Base-by-base conservation (phyloP, 2,329 filamentous ascomycete genomes). In the Penicillium sclerotigenum region DNA sequence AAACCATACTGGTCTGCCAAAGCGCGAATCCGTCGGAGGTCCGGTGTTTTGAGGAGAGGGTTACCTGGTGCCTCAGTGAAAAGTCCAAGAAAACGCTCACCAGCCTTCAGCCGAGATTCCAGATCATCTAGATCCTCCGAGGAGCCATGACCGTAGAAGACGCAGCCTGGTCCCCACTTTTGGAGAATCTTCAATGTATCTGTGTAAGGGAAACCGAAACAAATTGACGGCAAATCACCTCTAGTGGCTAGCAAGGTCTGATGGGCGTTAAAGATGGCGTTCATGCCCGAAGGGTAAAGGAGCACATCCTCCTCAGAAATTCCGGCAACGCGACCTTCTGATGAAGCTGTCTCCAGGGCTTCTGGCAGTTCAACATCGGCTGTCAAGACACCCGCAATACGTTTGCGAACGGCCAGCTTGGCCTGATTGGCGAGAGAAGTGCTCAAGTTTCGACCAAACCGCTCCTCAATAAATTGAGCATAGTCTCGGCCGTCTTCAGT, bases 1-100 rank as follows among this genome's bases (percentile, higher is more conserved):
- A 99, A 97, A 68, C 89, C 88, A 73, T 91, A 96, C 60, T 84
- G 80, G 69, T 96, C 86, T 1, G 93, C 92, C 26, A 99, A 77
- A 16, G 75, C 72, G 36, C 89, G 87, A 57, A 99, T 93, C n/a
- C 92, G 87, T 58, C 79, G 77, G 20, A 99, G 82, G 73, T 99
- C 87, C 0, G 93, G 93, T 24, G 90, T 90, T 51, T 85, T 87
- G 37, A 99, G 80, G 14, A 97, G 81, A 5, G 94, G 94, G 69
- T 99, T 99, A 33, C 90, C 88, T 0, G 94, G 94, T 61, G 97
- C 97, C 71, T 99, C 94, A 73, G 91, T 96, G 74, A 97, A 97
- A 4, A 99, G 80, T 0, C 84, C 89, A 5, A 96, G 81, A 69
- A 88, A 93, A 45, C 81, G 83, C 74, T 96, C 89, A 38, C 93